phyloP scores from a whole-genome alignment of 345 rosid genomes.

The Eucalyptus cladocalyx region DNA sequence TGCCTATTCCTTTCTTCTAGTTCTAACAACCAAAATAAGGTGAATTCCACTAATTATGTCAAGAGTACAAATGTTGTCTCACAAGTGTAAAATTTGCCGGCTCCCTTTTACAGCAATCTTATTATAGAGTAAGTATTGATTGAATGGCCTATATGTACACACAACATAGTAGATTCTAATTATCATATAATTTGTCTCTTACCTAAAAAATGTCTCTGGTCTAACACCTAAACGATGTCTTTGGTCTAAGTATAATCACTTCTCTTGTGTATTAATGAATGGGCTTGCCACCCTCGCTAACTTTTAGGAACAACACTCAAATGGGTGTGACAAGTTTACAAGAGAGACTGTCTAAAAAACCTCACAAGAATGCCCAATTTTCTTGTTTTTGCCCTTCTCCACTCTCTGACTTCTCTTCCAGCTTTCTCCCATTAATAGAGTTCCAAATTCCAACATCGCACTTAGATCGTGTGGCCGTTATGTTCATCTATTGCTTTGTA shows the following conservation, averaged over 20 bases:
- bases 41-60: neutral
- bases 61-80: neutral
- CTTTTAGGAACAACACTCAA: neutral
- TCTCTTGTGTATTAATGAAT: neutral
- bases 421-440: neutral
- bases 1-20: neutral
- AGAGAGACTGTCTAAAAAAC: neutral
- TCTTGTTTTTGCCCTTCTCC: neutral
- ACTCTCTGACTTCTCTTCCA: neutral
- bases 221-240: too few species aligned
- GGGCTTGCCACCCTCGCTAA: too few species aligned
- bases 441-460: neutral
- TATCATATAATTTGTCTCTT: neutral
- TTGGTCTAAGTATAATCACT: neutral
- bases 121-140: neutral
- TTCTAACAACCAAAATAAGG: neutral
- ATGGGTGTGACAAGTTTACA: neutral
- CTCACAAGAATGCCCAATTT: neutral
- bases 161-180: neutral
- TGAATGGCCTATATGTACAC: neutral
- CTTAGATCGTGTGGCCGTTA: neutral
- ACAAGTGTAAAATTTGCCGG: neutral
- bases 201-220: neutral
- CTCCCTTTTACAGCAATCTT: neutral
- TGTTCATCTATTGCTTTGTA: neutral